phyloP scores from a whole-genome alignment of 805 yeast genomes.

The Starmerella geochares region DNA sequence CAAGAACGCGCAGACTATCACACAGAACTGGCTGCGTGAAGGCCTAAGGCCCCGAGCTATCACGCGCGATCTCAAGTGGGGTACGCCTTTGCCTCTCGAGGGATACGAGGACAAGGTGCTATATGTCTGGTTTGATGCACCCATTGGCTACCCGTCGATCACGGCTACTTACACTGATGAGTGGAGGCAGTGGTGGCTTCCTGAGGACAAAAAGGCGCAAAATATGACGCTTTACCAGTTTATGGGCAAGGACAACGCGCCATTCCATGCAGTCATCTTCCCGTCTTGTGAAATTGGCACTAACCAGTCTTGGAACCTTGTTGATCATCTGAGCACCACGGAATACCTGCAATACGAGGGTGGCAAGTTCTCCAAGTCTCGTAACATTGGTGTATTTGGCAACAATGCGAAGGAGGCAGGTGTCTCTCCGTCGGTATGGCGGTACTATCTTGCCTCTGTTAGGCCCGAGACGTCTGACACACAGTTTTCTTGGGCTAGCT shows the following conservation, averaged over 20 bases:
- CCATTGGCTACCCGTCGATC: slow-evolving; percentile 92
- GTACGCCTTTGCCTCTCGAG: slow-evolving; percentile 92
- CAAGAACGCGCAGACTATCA: slow-evolving; percentile 76
- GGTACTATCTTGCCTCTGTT: slow-evolving; percentile 83
- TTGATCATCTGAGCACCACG: slow-evolving; percentile 84
- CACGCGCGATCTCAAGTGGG: slow-evolving; percentile 96
- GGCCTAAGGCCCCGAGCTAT: slow-evolving; percentile 91
- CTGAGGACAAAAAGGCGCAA: slow-evolving; percentile 47
- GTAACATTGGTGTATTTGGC: slow-evolving; percentile 97
- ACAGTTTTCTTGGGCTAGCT: slow-evolving; percentile 95
- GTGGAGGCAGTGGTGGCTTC: slow-evolving; percentile 90
- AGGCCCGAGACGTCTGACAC: slow-evolving; percentile 96
- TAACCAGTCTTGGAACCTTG: slow-evolving; percentile 74
- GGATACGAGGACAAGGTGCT: slow-evolving; percentile 80
- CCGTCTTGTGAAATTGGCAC: slow-evolving; percentile 91
- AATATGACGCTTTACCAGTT: slow-evolving; percentile 83
- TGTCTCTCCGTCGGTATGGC: slow-evolving; percentile 86
- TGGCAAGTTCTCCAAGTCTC: slow-evolving; percentile 96
- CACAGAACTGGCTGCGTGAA: slow-evolving; percentile 86
- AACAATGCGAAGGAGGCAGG: slow-evolving; percentile 94
- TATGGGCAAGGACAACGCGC: slow-evolving; percentile 99
- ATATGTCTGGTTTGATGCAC: slow-evolving; percentile 98
- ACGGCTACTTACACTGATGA: slow-evolving; percentile 79
- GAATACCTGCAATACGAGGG: slow-evolving; percentile 96
- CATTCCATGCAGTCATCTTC: slow-evolving; percentile 97